Percentiles rank a stretch among this genome's conserved stretches.
phyloP scores from a whole-genome alignment of 176 grass and related monocot species.

The Poa annua region DNA sequence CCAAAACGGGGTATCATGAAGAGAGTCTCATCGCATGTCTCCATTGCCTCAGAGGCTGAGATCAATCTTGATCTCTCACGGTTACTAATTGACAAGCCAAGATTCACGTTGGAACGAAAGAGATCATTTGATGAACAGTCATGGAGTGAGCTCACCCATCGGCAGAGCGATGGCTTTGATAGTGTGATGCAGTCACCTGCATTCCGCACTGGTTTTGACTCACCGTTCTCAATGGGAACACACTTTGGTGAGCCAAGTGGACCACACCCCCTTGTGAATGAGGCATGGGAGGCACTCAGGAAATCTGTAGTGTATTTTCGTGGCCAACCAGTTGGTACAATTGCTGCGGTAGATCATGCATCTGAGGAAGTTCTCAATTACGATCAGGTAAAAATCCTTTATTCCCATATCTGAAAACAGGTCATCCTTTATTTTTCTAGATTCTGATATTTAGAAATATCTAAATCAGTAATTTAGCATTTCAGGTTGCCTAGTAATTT shows the following conservation, averaged over 20 bases:
- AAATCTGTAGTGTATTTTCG: conserved; percentile 74
- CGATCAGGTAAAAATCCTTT: conserved; percentile 66
- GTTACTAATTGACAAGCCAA: conserved; percentile 59
- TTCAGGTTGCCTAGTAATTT: background rate
- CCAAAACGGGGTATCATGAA: conserved; percentile 32
- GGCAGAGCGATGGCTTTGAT: conserved; percentile 58
- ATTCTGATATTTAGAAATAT: background rate
- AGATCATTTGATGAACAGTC: conserved; percentile 85
- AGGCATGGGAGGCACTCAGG: conserved; percentile 83
- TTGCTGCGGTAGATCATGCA: conserved; percentile 68
- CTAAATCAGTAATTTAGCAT: background rate
- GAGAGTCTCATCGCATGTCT: conserved; percentile 61
- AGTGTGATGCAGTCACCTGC: conserved; percentile 62
- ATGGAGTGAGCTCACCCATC: conserved; percentile 66
- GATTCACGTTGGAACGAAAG: conserved; percentile 66
- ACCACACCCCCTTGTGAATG: conserved; percentile 64
- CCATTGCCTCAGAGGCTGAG: conserved; percentile 70
- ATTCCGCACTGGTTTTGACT: conserved; percentile 50
- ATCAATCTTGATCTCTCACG: conserved; percentile 68
- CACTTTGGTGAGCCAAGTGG: conserved; percentile 44
- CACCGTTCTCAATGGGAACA: conserved; percentile 54
- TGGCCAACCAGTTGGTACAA: conserved; percentile 71
- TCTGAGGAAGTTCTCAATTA: conserved; percentile 94
- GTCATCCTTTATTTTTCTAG: background rate
- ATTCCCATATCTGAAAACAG: background rate